A percentile compares a stretch with the other conserved stretches of the same genome.
Evolutionary conservation across 768 basidiomycete genomes (phyloP).

Genomic region (Amanita rubescens): DNA sequence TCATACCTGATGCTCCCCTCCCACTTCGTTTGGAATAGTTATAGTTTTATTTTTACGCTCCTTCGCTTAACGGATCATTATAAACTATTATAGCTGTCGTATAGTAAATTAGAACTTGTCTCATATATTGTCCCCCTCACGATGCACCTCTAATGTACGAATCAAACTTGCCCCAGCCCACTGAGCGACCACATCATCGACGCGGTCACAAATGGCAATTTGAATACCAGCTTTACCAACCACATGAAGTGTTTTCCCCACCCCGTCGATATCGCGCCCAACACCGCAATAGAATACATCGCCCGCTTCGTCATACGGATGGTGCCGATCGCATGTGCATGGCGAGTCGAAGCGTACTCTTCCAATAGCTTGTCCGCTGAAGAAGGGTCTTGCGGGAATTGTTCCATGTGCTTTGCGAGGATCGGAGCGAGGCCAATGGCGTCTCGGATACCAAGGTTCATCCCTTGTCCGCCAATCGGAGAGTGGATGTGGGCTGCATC

Average conservation of each 20-base stretch:
- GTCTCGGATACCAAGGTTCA: constrained; percentile 53
- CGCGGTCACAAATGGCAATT: constrained; percentile 10
- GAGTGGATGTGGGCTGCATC: constrained; percentile 40
- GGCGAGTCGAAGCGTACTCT: constrained; percentile 29
- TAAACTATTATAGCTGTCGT: too few species aligned
- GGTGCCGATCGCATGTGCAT: constrained; percentile 29
- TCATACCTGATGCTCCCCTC: too few species aligned
- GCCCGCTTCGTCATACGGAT: constrained; percentile 32
- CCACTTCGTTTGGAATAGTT: too few species aligned
- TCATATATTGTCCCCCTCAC: too few species aligned
- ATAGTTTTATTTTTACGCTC: too few species aligned
- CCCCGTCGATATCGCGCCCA: not conserved
- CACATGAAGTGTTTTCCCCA: not conserved
- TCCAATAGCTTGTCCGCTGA: constrained; percentile 25
- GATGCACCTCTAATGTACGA: too few species aligned
- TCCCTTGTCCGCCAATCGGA: constrained; percentile 48
- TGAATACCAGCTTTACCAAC: not conserved
- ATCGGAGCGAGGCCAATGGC: constrained; percentile 37
- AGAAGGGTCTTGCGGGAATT: constrained; percentile 9
- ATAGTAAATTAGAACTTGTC: too few species aligned
- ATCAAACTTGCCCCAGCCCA: constrained; percentile 15
- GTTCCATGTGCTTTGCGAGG: constrained; percentile 25
- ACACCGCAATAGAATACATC: constrained; percentile 9
- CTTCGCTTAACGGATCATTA: too few species aligned
- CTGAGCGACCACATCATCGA: constrained; percentile 20